phyloP scores from a whole-genome alignment of 78 protist species.

The Polysphondylium violaceum region DNA sequence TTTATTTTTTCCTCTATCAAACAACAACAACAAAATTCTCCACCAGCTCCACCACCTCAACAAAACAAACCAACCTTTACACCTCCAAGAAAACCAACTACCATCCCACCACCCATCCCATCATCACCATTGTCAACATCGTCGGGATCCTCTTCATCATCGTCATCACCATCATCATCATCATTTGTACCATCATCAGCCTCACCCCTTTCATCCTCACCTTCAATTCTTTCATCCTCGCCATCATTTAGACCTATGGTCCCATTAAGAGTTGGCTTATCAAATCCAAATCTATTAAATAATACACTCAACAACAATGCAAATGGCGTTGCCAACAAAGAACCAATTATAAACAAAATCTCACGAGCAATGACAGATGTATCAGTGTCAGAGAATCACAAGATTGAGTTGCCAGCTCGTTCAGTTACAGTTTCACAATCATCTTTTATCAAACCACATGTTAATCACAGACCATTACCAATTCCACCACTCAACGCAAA shows the following conservation, averaged over 20 bases:
- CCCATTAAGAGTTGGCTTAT: background rate
- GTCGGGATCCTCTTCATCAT: background rate
- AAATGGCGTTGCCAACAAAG: background rate
- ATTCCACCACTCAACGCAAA: conserved; percentile 8
- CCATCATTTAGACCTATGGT: no score
- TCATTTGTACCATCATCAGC: conserved; percentile 2
- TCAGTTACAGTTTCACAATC: conserved; percentile 56
- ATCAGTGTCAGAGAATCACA: conserved; percentile 14
- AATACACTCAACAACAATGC: background rate
- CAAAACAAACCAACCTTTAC: no score
- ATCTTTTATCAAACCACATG: conserved; percentile 1
- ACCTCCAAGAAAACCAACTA: no score
- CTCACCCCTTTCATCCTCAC: background rate
- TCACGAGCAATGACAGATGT: conserved; percentile 63
- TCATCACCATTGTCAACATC: no score
- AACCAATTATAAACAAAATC: conserved; percentile 4
- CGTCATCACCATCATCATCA: conserved; percentile 6
- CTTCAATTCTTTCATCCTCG: background rate
- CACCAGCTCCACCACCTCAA: no score
- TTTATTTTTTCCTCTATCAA: no score
- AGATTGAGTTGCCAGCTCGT: conserved; percentile 1
- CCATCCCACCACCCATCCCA: no score
- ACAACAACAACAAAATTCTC: no score
- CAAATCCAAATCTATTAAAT: background rate
- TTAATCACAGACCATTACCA: conserved; percentile 36